phyloP scores from a whole-genome alignment of 2,329 filamentous ascomycete species.

The Fusarium sp. region DNA sequence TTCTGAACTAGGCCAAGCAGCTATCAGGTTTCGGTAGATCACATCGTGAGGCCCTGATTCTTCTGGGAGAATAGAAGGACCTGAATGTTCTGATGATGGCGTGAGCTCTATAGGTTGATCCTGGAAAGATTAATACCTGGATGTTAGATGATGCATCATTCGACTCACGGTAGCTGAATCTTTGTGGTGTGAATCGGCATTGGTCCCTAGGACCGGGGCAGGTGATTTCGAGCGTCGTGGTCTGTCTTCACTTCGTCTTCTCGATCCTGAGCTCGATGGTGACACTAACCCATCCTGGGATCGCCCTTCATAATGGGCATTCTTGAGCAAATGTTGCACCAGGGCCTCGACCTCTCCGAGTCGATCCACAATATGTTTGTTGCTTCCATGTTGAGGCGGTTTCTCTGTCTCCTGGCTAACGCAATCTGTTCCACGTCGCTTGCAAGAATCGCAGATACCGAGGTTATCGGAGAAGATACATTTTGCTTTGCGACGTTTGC shows the following conservation, averaged over 20 bases:
- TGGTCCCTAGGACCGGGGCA: not conserved
- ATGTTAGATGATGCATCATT: fast-evolving
- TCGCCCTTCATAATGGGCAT: not conserved
- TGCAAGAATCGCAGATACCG: conserved; percentile 58
- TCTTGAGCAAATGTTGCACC: conserved; percentile 45
- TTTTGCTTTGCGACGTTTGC: conserved; percentile 64
- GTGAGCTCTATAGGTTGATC: not conserved
- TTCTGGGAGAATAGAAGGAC: not conserved
- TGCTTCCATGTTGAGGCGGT: conserved; percentile 19
- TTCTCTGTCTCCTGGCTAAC: conserved; percentile 60
- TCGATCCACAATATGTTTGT: conserved; percentile 43
- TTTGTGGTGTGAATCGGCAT: no score
- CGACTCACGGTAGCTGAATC: not conserved
- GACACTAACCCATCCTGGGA: not conserved
- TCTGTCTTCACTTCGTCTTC: not conserved
- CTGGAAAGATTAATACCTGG: not conserved
- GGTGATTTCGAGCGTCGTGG: not conserved
- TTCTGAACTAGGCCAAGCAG: conserved; percentile 52
- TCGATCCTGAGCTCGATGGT: not conserved
- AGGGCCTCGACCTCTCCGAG: conserved; percentile 51
- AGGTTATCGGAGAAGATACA: conserved; percentile 58
- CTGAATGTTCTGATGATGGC: not conserved
- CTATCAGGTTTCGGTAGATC: conserved; percentile 48
- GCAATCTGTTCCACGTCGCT: conserved; percentile 55
- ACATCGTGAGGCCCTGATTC: conserved; percentile 26